Evolutionary conservation across 2,329 filamentous ascomycete genomes (phyloP), one percentile per base, ranked within the genome.

Genomic region (Aureobasidium musti): DNA sequence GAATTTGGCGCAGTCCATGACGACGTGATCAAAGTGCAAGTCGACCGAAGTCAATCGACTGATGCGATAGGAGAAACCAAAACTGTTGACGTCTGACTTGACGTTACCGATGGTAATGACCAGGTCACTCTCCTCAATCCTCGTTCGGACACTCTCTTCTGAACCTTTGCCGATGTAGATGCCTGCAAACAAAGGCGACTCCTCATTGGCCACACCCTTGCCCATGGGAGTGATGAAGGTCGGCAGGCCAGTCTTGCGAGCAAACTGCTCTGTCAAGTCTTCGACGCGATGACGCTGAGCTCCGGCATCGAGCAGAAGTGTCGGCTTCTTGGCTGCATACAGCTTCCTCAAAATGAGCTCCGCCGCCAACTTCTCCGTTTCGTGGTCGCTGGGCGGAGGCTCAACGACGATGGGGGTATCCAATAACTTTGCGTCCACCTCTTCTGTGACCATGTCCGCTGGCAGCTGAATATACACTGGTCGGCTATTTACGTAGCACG

Each of bases 381-480:
- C 90, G 68, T 85, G 86, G 28, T 93, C 86, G 73, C 94, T 95
- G 21, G 76, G 68, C 1, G 87, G 85, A 66, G 87, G 84, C 1
- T 80, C 76, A 1, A 94, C 79, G 73, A 92, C 85, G 68, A 97
- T 86, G 0, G 87, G 87, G 0, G 82, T 88, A n/a, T 88, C 83
- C 14, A 96, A 82, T 8, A 88, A 82, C 54, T 85, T 83, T 41
- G 90, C 91, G 74, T 94, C 89, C 28, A 96, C 80, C 78, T 93
- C 91, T 75, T 87, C 85, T 71, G 87, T 81, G 11, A 91, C 87
- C 83, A 95, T 90, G 74, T 96, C 91, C 19, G 90, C 91, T 2
- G 92, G 91, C 10, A 96, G 81, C 74, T 89, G 89, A 72, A 96
- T 87, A 78, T 96, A 96, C 59, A 96, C 90, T 2, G 92, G 92